Percentiles rank a stretch among this genome's conserved stretches.
Evolutionary conservation across 1,284 basidiomycete genomes (phyloP).

Genomic region (Fomitopsis betulina): DNA sequence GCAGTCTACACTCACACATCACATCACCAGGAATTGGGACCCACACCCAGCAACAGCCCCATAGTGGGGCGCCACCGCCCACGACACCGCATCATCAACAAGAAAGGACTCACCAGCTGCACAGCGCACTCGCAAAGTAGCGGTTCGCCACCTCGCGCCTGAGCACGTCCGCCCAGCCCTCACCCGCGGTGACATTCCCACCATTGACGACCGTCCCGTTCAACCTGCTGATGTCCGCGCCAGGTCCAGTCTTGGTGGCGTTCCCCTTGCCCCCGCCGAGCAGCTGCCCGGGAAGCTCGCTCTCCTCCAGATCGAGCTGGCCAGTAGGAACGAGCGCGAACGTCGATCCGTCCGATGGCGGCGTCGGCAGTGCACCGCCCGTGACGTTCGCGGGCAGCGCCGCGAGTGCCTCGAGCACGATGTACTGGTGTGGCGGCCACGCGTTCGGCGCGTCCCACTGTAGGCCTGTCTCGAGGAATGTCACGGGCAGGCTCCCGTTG

Average conservation of each 20-base stretch:
- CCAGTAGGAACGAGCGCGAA: constrained; percentile 68
- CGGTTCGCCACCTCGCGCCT: constrained; percentile 75
- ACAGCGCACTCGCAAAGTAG: constrained; percentile 79
- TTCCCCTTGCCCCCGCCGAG: constrained; percentile 44
- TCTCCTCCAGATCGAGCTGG: constrained; percentile 70
- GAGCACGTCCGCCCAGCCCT: constrained; percentile 65
- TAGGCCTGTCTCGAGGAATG: constrained; percentile 72
- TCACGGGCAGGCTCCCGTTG: constrained; percentile 76
- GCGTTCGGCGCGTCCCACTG: constrained; percentile 83
- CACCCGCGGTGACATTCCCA: constrained; percentile 57
- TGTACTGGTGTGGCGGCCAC: constrained; percentile 88
- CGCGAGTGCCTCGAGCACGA: constrained; percentile 74
- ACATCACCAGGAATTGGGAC: background rate
- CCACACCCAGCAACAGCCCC: background rate
- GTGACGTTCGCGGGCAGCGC: constrained; percentile 69
- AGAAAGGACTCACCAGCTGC: constrained; percentile 71
- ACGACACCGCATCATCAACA: background rate
- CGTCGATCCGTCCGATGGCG: constrained; percentile 45
- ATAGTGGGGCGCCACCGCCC: no score
- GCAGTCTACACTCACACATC: background rate
- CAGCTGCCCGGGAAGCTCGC: constrained; percentile 65
- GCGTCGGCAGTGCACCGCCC: constrained; percentile 42
- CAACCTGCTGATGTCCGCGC: constrained; percentile 54
- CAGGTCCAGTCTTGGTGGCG: constrained; percentile 45
- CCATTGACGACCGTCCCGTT: constrained; percentile 71